Base-by-base conservation (phyloP, 805 yeast species). In the Maudiozyma saulgeensis region DNA sequence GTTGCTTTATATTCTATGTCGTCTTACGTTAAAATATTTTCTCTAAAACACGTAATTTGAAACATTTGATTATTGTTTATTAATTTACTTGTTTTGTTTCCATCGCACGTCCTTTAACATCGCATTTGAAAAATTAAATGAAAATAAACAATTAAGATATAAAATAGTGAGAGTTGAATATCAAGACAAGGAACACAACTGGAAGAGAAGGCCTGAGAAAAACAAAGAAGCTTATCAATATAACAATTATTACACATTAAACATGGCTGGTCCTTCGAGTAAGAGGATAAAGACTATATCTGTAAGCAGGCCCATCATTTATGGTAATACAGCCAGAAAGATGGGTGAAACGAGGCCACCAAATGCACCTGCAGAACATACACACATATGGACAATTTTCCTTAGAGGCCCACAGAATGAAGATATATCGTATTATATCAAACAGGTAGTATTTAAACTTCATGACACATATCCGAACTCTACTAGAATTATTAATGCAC, bases 351-450 rank as follows among this genome's bases (percentile, higher is more conserved):
- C 70, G 48, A 74, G 78, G 53, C 78, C 84, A 6, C 68, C 72
- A 6, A 74, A 74, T 41, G 82, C 89, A 0, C 96, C 96, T 2
- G 74, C 75, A 0, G 97, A 91, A 58, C 99, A 93, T 61, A 88
- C 98, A 2, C 99, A 93, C 67, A 75, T 80, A 47, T 93, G 99
- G 99, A 90, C 96, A 3, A 87, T 93, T 7, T 93, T 89, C 61
- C 82, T 93, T 1, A 72, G 80, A 58, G 89, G 89, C 53, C 96
- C 96, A 0, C 69, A 72, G 46, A 84, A 87, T 44, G 81, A 83
- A 54, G 97, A 93, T 60, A 67, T 89, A 31, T 78, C 91, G 6
- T 84, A 85, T 41, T 79, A 84, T 58, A 81, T 91, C 59, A 89
- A 88, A 61, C 84, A 87, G 65, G 98, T 93, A 1, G 91, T 90